Evolutionary conservation across 768 basidiomycete genomes (phyloP), one percentile per base, ranked within the genome.

Genomic region (Trametes elegans): DNA sequence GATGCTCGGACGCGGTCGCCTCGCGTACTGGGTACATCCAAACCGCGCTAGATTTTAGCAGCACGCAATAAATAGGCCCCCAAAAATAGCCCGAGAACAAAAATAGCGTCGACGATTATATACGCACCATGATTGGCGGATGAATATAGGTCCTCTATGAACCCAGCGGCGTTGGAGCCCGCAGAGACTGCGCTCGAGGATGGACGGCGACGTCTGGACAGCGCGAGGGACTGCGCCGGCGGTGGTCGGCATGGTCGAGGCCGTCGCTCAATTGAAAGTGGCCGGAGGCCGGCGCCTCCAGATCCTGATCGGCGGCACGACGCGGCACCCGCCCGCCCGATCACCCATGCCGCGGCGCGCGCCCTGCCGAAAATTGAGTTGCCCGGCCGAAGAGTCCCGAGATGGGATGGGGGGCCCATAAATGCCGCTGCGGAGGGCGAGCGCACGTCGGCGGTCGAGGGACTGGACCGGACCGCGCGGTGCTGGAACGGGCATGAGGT

Each of bases 281-380:
- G 13, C 27, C 48, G 28, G 48, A 26, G 26, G n/a, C 27, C 18
- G 42, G 46, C 46, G 46, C 32, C 16, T 13, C 19, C 27, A 50
- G 55, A 57, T 57, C 31, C 28, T 29, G 35, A 57, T 57, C 55
- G 49, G 34, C 50, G 50, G 40, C 50, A 41, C 36, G 21, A 48
- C 40, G 34, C 50, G 50, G 40, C 50, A 41, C 36, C 13, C 7
- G 21, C 26, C 27, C 8, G 14, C 24, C 27, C 10, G 54, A 42
- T 45, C 31, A 34, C 18, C 36, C 42, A 45, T 50, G 42, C 49
- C 42, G 49, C 55, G 55, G 55, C 55, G 47, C 24, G 35, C 49
- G 27, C 46, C 43, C 36, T 57, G 55, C 55, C 55, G 55, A 50
- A 19, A 32, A 45, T 57, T 31, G 39, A 26, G 49, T 49, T 57